phyloP scores from a whole-genome alignment of 345 rosid species.

The Anastatica hierochuntica region DNA sequence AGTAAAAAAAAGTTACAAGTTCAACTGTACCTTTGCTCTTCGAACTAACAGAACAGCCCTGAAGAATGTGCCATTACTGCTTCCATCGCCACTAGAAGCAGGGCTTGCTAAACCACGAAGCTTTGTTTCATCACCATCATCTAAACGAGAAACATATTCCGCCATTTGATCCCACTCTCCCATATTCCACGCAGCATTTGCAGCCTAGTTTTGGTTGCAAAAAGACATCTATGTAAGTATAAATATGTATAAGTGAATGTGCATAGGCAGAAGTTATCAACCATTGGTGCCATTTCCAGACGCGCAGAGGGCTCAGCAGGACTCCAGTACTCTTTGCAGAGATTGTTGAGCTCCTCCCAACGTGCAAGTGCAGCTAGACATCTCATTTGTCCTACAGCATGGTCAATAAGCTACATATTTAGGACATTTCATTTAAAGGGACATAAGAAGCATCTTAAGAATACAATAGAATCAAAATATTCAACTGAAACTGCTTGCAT shows the following conservation, averaged over 20 bases:
- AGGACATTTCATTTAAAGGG: slow-evolving; percentile 9
- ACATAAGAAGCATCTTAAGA: slow-evolving; percentile 10
- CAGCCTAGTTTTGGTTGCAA: slow-evolving; percentile 51
- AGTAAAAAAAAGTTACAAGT: neutral
- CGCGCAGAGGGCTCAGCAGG: slow-evolving; percentile 96
- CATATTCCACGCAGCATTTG: slow-evolving; percentile 98
- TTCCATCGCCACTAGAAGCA: slow-evolving; percentile 83
- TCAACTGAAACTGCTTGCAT: slow-evolving; percentile 10
- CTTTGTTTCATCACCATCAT: slow-evolving; percentile 93
- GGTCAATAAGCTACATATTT: slow-evolving; percentile 14
- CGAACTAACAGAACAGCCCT: slow-evolving; percentile 89
- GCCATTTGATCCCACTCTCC: slow-evolving; percentile 99
- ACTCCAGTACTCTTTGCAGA: slow-evolving; percentile 96
- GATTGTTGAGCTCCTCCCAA: slow-evolving; percentile 94
- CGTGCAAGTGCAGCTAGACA: slow-evolving; percentile 97
- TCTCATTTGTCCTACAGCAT: slow-evolving; percentile 73
- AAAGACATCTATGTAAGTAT: slow-evolving; percentile 12
- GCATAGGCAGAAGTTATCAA: slow-evolving; percentile 30
- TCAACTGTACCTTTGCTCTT: slow-evolving; percentile 50
- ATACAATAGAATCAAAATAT: slow-evolving; percentile 4
- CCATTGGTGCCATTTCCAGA: slow-evolving; percentile 99
- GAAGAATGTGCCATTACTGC: slow-evolving; percentile 90
- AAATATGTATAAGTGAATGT: slow-evolving; percentile 5
- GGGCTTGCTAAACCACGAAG: slow-evolving; percentile 74
- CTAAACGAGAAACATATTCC: slow-evolving; percentile 87